A percentile compares a stretch with the other conserved stretches of the same genome.
Conservation (phyloP, 2,329 filamentous ascomycete genomes). For the Pseudocercospora pini-densiflorae region DNA sequence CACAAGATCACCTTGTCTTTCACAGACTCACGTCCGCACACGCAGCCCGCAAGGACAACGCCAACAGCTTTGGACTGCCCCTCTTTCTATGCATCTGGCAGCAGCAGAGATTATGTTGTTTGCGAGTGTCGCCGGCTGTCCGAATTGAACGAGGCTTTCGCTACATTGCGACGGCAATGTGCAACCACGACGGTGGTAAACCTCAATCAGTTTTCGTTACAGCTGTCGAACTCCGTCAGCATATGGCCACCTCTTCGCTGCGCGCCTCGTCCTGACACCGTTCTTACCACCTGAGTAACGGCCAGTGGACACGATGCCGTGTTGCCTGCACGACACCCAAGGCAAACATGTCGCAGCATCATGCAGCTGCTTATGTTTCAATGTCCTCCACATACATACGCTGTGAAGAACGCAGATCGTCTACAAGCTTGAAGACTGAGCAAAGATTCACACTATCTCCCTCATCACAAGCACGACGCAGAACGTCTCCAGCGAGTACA, state of each 20-base stretch:
- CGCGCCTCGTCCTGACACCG: not conserved
- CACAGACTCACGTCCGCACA: not conserved
- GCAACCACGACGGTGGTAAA: not conserved
- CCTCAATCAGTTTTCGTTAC: not conserved
- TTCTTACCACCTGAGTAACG: not conserved
- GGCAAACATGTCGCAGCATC: slow-evolving; percentile 1
- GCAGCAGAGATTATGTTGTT: not conserved
- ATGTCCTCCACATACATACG: not conserved
- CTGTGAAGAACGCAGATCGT: not conserved
- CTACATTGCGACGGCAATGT: slow-evolving; percentile 3
- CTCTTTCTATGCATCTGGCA: not conserved
- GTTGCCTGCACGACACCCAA: slow-evolving; percentile 2
- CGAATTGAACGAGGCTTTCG: not conserved
- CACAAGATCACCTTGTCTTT: not conserved
- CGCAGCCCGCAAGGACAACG: not conserved
- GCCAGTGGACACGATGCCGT: not conserved
- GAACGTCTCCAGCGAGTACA: not conserved
- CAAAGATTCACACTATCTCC: not conserved
- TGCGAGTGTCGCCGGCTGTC: not conserved
- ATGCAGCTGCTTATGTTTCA: not conserved
- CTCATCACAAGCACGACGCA: not conserved
- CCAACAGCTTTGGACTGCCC: not conserved
- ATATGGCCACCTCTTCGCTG: not conserved
- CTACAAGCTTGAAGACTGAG: not conserved
- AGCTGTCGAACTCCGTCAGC: not conserved